Base-by-base conservation (phyloP, 352 stramenopile genomes). In the Phytophthora sp. region DNA sequence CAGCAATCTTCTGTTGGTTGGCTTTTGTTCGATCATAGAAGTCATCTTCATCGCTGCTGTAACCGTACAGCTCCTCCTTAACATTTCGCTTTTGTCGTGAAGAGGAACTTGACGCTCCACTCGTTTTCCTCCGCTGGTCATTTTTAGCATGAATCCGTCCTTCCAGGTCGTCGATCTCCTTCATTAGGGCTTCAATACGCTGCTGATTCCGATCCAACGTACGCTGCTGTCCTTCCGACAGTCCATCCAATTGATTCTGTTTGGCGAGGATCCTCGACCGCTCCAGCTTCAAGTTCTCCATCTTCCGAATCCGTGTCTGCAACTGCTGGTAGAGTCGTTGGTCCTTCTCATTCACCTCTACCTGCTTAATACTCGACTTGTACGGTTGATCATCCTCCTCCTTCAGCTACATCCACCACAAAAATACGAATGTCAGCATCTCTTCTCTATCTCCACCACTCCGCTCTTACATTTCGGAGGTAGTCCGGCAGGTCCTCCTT, bases 261-360 rank as follows among this genome's bases (percentile, higher is more conserved):
- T 95, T 95, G 44, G 82, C 82, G 18, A 84, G 45, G 42, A 95
- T 95, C 8, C 84, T 68, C 45, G 60, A 52, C n/a, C 51, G 78
- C 56, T 95, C 87, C 17, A 75, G 50, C 49, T 90, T 77, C 2
- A 95, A 54, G 39, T 96, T 91, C 37, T 91, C 77, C 73, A 96
- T 84, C 63, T 97, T 97, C 6, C 62, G 54, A n/a, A 95, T 87
- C 15, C 87, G 85, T 11, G 69, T 73, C 59, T 95, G 82, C 11
- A 97, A 57, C 52, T 92, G 84, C 53, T 90, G 61, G 54, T 93
- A 95, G 15, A 95, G 50, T 61, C 90, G 83, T 21, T 79, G 66
- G 46, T 96, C 87, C 54, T 95, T 93, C 11, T 76, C 76, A 41
- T 69, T 84, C 21, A 93, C 50, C 12, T 87, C 66, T 8, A 54